Evolutionary conservation across 2,329 filamentous ascomycete species (phyloP), one percentile per base, ranked within the genome.

Genomic region (Sporothrix pallida): DNA sequence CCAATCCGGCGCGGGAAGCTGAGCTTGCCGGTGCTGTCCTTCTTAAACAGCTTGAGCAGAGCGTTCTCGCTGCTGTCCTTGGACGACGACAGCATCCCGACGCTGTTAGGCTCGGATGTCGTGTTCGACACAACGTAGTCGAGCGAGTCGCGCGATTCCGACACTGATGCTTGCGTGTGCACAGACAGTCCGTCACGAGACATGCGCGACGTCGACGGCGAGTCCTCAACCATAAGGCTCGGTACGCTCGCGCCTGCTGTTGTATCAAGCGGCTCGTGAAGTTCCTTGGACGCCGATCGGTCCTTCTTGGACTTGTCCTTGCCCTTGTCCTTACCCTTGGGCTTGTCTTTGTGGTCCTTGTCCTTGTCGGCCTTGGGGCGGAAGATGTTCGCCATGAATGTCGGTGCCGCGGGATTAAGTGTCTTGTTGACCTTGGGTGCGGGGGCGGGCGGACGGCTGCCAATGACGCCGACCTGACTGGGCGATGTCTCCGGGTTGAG

Each of bases 351-450:
- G 75, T 81, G 78, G 31, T 82, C 82, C 74, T 82, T 83, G 50
- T 82, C 81, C 74, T 82, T 83, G n/a, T 82, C 82, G 17, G 79
- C 77, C 75, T 83, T 85, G 44, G 80, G 80, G 4, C 86, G 85
- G 78, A 90, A 88, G 74, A 96, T 89, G 52, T 90, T 87, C 10
- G 87, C 91, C 82, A 92, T 95, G 80, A 98, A 98, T 0, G 92
- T 93, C 9, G 95, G 95, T 0, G 95, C 96, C 7, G 93, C 89
- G 8, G 96, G 96, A 78, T 99, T 98, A 42, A 98, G 86, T 78
- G 82, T 90, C 83, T 81, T 75, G 72, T 81, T 75, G 74, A 67
- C 63, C 81, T 81, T 84, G 54, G 82, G 77, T 7, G 80, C 37
- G 2, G 31, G 81, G 4, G 84, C 83, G 1, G 92, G 93, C 3